Base-by-base conservation (phyloP, 2,329 filamentous ascomycete species). In the Parafenestella ontariensis region DNA sequence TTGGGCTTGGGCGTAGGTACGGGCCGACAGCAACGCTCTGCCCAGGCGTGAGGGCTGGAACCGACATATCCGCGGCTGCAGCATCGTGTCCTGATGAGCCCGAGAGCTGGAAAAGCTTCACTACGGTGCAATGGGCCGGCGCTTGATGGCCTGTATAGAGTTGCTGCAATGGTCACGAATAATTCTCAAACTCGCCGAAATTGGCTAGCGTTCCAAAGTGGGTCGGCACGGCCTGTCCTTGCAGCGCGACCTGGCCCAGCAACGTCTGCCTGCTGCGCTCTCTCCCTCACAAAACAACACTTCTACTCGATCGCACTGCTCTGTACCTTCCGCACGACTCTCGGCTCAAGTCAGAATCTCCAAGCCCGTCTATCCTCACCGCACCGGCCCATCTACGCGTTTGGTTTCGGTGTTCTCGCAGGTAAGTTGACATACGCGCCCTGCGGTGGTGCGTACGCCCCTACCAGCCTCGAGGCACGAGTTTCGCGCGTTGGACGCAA, bases 31-130 rank as follows among this genome's bases (percentile, higher is more conserved):
- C 60, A 84, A 72, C 71, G 77, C 78, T 74, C 74, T 75, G 62
- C 79, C 81, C 60, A 80, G 74, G 63, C 79, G 75, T 71, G 77
- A 77, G 75, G 80, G 76, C 73, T 78, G 78, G 66, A 79, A 78
- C 56, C 83, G 79, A 69, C 84, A 82, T 77, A 89, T 77, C 76
- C 87, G 84, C 62, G 87, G 83, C 75, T 89, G 87, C 59, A 91
- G 77, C 87, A 91, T 91, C 44, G 45, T 71, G 52, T 52, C 40
- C 45, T 49, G 49, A 52, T 49, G 62, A 49, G 56, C 42, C 44
- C 58, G 41, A 52, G 50, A 55, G 62, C 61, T 46, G 40, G 56
- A 40, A 54, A 49, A 54, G 46, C 49, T 59, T 49, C 40, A 42
- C 44, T 54, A 50, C 51, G 59, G 56, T 56, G 59, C 64, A 68